Evolutionary conservation across 306 rosid genomes (phyloP).

Genomic region (Delonix regia): DNA sequence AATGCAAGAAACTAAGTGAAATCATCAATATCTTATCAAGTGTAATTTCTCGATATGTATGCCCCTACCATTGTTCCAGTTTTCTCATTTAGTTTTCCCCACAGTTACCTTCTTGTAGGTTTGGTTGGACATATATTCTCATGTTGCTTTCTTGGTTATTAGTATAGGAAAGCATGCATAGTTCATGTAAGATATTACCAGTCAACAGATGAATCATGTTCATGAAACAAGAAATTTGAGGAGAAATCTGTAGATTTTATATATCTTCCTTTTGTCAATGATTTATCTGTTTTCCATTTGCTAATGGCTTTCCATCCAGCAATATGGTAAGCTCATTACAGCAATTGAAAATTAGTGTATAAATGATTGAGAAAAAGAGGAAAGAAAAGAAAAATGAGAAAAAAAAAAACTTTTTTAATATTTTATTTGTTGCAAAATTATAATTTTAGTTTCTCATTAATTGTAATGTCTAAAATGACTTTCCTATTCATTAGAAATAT

Average conservation of each 20-base stretch:
- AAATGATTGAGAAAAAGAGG: background rate
- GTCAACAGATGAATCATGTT: slow-evolving; percentile 26
- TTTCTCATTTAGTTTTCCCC: slow-evolving; percentile 26
- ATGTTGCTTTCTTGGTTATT: slow-evolving; percentile 48
- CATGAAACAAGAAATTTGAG: slow-evolving; percentile 22
- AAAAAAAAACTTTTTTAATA: too few relatives aligned
- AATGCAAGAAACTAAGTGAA: slow-evolving; percentile 61
- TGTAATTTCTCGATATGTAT: slow-evolving; percentile 31
- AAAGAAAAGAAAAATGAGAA: background rate
- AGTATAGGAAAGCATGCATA: slow-evolving; percentile 50
- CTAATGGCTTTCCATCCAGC: background rate
- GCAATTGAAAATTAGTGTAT: background rate
- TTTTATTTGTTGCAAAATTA: too few relatives aligned
- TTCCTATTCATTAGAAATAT: too few relatives aligned
- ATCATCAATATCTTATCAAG: slow-evolving; percentile 29
- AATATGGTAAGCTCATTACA: slow-evolving; percentile 12
- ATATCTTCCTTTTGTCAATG: background rate
- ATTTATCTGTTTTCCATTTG: background rate
- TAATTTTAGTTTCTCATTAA: too few relatives aligned
- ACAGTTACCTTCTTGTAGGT: slow-evolving; percentile 19
- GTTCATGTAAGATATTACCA: slow-evolving; percentile 29
- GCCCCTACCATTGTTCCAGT: slow-evolving; percentile 12
- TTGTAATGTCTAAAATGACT: too few relatives aligned
- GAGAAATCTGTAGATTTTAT: slow-evolving; percentile 29
- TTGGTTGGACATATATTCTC: slow-evolving; percentile 35